Evolutionary conservation across 1,139 yeast genomes (phyloP).

Genomic region (Pichia sp.): DNA sequence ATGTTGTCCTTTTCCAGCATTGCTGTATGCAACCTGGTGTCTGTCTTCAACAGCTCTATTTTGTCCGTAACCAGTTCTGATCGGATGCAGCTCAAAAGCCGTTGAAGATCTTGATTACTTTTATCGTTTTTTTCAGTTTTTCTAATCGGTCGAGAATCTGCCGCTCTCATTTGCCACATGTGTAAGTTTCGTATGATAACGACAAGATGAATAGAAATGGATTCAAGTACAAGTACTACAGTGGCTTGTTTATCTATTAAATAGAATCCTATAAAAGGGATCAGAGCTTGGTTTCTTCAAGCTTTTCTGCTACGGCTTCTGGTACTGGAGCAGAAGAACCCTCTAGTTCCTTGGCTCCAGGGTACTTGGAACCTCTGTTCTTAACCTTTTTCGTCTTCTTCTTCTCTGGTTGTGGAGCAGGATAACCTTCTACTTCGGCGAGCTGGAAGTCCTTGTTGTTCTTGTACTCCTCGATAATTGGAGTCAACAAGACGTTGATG

Average conservation of each 20-base stretch:
- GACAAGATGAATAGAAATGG: neutral
- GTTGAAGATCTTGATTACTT: neutral
- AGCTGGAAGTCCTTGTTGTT: slow-evolving; percentile 67
- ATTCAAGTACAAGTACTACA: neutral
- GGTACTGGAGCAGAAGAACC: slow-evolving; percentile 1
- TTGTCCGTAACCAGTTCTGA: too few species aligned
- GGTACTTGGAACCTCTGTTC: slow-evolving; percentile 81
- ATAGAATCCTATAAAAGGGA: neutral
- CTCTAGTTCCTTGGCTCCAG: slow-evolving; percentile 46
- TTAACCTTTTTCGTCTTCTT: slow-evolving; percentile 63
- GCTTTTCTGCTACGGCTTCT: slow-evolving; percentile 23
- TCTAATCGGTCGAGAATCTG: neutral
- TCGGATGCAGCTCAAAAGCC: neutral
- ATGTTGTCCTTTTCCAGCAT: neutral
- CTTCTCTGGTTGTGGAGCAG: slow-evolving; percentile 57
- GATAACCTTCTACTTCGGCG: slow-evolving; percentile 77
- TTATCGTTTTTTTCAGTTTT: neutral
- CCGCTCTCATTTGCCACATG: neutral
- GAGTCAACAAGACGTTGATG: slow-evolving; percentile 74
- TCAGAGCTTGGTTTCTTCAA: slow-evolving; percentile 26
- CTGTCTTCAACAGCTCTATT: neutral
- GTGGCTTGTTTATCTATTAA: neutral
- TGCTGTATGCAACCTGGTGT: neutral
- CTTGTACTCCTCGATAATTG: slow-evolving; percentile 69
- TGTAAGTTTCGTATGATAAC: neutral